Evolutionary conservation across 1,284 basidiomycete genomes (phyloP), one percentile per base, ranked within the genome.

Genomic region (Gymnopus androsaceus): DNA sequence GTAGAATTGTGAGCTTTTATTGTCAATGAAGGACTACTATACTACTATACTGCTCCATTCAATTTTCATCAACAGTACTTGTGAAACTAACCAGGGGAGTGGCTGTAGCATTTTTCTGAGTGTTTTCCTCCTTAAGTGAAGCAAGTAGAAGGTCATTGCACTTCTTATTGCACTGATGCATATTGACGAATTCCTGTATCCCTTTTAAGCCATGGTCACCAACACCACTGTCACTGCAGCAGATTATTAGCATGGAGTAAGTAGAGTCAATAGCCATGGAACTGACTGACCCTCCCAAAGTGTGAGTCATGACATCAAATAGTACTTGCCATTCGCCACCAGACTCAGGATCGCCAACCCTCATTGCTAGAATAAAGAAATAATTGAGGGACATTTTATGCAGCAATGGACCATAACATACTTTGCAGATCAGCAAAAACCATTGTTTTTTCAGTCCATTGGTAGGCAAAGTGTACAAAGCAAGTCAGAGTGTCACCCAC

Each of bases 391-490:
- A 8, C 7, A 33, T 4, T 49, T 30, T 42, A 15, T 15, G 23
- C 37, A 7, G 28, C 21, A 7, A 37, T 9, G 17, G 4, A 8
- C 36, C 23, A 40, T 9, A 28, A 57, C 56, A 17, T 41, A 58
- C 56, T 47, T 36, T 57, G 56, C 14, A 57, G 40, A 48, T 57
- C 56, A 19, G 33, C 50, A 28, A 54, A 37, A 25, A 57, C 51
- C 15, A 54, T 30, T 4, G 51, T 54, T 19, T 54, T 46, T n/a
- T 41, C 25, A 25, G 42, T 48, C 19, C 19, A 36, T 12, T 30
- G 5, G 21, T 42, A 45, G 4, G 49, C 23, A 44, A 47, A 57
- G 33, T 57, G 59, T 36, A 52, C 36, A 53, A 60, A 55, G 28
- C 52, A 17, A 28, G 54, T 60, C 41, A 60, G 14, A 6, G 56